Evolutionary conservation across 805 yeast species (phyloP), one percentile per base, ranked within the genome.

Genomic region (Metschnikowia dekortorum): DNA sequence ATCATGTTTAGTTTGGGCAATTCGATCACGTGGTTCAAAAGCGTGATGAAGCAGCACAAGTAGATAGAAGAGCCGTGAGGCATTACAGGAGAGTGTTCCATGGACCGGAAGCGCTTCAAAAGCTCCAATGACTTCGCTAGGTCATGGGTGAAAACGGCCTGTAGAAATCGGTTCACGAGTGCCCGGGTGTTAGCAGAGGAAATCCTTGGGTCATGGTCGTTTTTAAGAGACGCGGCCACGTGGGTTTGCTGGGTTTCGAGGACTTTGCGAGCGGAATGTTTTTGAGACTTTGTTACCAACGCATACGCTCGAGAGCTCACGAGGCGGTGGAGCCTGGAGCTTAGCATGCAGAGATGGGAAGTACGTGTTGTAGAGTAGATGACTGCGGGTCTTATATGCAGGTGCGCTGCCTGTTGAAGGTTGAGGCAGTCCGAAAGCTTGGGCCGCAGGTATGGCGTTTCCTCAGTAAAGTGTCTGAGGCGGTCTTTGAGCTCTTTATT

Each of bases 121-220:
- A 31, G 31, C 3, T 26, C 39, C 11, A 43, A 18, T 0, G 61
- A 56, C 6, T 22, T 37, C 6, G 40, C 16, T 32, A 34, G 14
- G 44, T 58, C 56, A 37, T 52, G 47, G 13, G 38, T 29, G 39
- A 55, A 55, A 7, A 53, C 56, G 6, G 59, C 50, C 44, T 51
- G 49, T 26, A 58, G 53, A 40, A 58, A 54, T 3, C 42, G 53
- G 47, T 54, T 54, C 34, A 58, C 51, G 11, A 52, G 52, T 9
- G 47, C 30, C 14, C 52, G 48, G 18, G 47, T 44, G 5, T 48
- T 55, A 22, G 41, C 44, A 39, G 48, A 49, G 13, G 49, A 18
- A n/a, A 50, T 45, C 16, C 39, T 41, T 6, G 44, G 13, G 29
- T 38, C 33, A 28, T 36, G 42, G 18, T 36, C 44, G 9, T 38